Evolutionary conservation across 2,329 filamentous ascomycete genomes (phyloP).

Genomic region (Talaromyces sp.): DNA sequence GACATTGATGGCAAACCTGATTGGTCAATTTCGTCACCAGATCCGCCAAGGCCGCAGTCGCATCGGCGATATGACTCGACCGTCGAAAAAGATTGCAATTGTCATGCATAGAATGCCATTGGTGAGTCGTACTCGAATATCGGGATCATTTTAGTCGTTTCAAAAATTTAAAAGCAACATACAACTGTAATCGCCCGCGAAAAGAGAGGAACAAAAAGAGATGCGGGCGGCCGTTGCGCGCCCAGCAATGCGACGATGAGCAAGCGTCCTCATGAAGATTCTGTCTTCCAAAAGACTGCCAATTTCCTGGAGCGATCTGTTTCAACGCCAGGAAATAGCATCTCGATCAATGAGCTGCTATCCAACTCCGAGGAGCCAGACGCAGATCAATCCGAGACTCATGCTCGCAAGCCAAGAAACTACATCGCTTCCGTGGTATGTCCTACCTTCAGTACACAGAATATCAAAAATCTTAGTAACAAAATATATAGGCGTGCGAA

Average conservation of each 20-base stretch:
- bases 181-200: background rate
- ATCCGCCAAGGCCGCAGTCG: slow-evolving; percentile 1
- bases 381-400: slow-evolving; percentile 12
- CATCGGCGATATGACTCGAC: background rate
- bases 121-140: background rate
- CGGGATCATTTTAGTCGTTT: background rate
- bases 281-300: slow-evolving; percentile 14
- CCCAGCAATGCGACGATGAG: slow-evolving; percentile 17
- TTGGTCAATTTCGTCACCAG: slow-evolving; percentile 1
- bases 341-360: slow-evolving; percentile 33
- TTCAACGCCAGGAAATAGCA: slow-evolving; percentile 4
- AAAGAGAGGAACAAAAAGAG: background rate
- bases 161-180: background rate
- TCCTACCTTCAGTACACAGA: background rate
- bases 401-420: slow-evolving; percentile 35
- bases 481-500: slow-evolving; percentile 47
- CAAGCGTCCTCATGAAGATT: slow-evolving; percentile 19
- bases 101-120: background rate
- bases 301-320: slow-evolving; percentile 1
- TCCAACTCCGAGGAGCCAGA: slow-evolving; percentile 33
- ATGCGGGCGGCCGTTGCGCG: slow-evolving; percentile 11
- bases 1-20: background rate
- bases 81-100: background rate
- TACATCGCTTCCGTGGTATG: slow-evolving; percentile 37
- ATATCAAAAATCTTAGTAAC: background rate